A percentile compares a stretch with the other conserved stretches of the same genome.
These are phyloP conservation scores for Symbiodinium pilosum DNA, from an alignment of 73 alveolate species.

Conservation along the genomic window DNA sequence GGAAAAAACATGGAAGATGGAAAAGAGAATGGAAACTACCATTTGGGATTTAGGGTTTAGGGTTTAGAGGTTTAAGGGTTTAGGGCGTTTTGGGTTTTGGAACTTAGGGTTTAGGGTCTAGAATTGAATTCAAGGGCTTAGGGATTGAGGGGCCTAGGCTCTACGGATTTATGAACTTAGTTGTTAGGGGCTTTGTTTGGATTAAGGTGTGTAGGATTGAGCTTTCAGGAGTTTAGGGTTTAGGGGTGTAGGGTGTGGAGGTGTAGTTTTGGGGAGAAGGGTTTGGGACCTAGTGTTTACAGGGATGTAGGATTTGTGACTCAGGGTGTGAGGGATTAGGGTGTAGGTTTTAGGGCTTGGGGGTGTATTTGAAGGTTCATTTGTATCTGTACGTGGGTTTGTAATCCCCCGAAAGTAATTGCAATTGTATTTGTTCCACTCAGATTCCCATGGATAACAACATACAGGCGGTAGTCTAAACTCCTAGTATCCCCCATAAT, in stretches of 20 bases:
- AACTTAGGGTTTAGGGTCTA: background rate
- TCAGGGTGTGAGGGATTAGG: background rate
- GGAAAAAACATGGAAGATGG: too few relatives aligned
- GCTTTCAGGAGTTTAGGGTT: background rate
- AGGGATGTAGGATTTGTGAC: background rate
- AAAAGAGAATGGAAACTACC: too few relatives aligned
- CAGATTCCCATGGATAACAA: too few relatives aligned
- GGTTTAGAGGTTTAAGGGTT: background rate
- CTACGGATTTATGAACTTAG: background rate
- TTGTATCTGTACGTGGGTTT: too few relatives aligned
- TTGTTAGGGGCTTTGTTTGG: background rate
- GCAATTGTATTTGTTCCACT: too few relatives aligned
- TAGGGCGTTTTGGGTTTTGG: background rate
- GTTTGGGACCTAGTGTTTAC: background rate
- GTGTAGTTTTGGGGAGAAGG: background rate
- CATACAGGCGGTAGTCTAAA: too few relatives aligned
- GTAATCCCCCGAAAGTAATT: too few relatives aligned
- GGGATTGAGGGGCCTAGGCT: background rate
- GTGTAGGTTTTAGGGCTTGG: background rate
- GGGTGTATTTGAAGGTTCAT: background rate
- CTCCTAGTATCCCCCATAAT: too few relatives aligned
- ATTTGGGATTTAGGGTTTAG: background rate
- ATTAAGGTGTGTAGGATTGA: background rate
- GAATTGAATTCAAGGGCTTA: background rate
- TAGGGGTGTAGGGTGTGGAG: background rate